Conservation (phyloP, 1,284 basidiomycete genomes). For the Leccinum ponderosum region DNA sequence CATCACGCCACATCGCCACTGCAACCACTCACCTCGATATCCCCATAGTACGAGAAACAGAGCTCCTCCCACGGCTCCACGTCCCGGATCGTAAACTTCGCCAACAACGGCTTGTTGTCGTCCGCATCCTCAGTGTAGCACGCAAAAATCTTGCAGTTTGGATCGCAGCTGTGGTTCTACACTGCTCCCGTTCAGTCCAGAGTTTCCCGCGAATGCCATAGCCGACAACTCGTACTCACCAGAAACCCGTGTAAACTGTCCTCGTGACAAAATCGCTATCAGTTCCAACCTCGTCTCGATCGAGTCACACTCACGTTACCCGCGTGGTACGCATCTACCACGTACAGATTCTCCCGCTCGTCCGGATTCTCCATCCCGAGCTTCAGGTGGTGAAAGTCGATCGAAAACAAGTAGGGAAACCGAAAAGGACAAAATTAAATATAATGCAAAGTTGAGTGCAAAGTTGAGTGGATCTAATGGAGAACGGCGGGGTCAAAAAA, state of each 20-base stretch:
- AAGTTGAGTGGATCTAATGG: not conserved
- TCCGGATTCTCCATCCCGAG: constrained; percentile 38
- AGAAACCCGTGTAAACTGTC: constrained; percentile 70
- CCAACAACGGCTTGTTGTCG: constrained; percentile 60
- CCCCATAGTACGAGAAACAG: constrained; percentile 78
- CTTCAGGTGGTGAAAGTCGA: constrained; percentile 74
- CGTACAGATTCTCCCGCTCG: constrained; percentile 43
- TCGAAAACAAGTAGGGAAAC: constrained; percentile 69
- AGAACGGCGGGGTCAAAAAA: not conserved
- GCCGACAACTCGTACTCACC: constrained; percentile 39
- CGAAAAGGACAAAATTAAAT: not conserved
- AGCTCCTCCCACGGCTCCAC: constrained; percentile 73
- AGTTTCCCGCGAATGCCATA: not conserved
- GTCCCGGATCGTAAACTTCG: constrained; percentile 69
- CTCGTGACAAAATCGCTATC: constrained; percentile 9
- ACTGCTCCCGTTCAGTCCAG: not conserved
- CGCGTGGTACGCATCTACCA: constrained; percentile 84
- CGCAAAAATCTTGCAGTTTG: constrained; percentile 74
- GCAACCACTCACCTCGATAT: constrained; percentile 36
- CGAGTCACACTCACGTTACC: constrained; percentile 65
- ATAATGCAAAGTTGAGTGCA: not conserved
- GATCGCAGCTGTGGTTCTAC: constrained; percentile 89
- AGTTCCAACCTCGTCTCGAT: constrained; percentile 3
- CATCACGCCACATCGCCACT: not conserved
- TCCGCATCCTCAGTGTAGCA: constrained; percentile 70